Conservation (phyloP, 176 grass and related monocot species). For the Bromus sterilis region DNA sequence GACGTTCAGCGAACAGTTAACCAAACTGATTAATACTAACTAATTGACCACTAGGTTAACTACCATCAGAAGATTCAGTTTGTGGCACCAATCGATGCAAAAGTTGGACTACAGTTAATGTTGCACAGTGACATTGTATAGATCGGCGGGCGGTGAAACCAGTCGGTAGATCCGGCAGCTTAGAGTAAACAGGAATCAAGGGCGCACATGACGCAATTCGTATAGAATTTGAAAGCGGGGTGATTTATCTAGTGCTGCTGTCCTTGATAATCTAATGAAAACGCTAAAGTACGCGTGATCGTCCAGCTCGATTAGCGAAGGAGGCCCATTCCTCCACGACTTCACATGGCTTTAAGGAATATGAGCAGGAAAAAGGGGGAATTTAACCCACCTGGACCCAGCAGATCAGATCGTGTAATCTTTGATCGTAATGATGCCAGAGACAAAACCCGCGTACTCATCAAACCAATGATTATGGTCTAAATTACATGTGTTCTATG, state of each 20-base stretch:
- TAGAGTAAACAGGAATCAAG: constrained; percentile 33
- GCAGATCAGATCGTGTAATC: constrained; percentile 40
- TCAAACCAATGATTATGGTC: constrained; percentile 40
- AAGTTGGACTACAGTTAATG: background rate
- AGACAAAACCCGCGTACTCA: constrained; percentile 25
- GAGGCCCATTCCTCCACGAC: constrained; percentile 28
- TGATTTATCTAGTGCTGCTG: constrained; percentile 15
- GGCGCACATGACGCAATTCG: constrained; percentile 14
- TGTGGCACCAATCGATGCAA: background rate
- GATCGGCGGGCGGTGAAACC: background rate
- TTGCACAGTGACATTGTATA: background rate
- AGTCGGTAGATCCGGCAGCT: constrained; percentile 33
- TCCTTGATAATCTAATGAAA: constrained; percentile 19
- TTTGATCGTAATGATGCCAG: constrained; percentile 33
- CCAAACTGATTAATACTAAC: background rate
- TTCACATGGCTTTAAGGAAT: constrained; percentile 55
- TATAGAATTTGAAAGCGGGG: constrained; percentile 21
- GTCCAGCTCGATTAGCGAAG: constrained; percentile 37
- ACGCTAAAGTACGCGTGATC: constrained; percentile 29
- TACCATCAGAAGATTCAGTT: background rate
- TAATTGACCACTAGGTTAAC: background rate
- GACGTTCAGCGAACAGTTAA: background rate
- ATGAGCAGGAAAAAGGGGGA: constrained; percentile 32
- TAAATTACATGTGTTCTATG: constrained; percentile 10
- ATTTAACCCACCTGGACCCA: constrained; percentile 50